Evolutionary conservation across 306 rosid species (phyloP).

Genomic region (Vigna nakashimae): DNA sequence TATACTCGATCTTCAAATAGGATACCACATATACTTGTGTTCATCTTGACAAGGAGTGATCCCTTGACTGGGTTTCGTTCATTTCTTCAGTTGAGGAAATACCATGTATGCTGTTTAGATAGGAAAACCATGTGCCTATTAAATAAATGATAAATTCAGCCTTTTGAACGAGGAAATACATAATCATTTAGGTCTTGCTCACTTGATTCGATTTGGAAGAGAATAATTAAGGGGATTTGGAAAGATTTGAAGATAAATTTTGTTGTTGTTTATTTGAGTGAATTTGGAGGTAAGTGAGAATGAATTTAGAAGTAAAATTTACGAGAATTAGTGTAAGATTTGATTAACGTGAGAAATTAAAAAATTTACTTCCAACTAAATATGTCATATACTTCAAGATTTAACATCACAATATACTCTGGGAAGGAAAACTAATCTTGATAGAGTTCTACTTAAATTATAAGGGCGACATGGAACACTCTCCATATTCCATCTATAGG

Average conservation of each 20-base stretch:
- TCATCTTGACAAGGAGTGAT: too few species aligned
- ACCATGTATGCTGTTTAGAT: conserved; percentile 23
- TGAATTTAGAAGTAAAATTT: too few species aligned
- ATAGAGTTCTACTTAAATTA: conserved; percentile 14
- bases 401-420: conserved; percentile 17
- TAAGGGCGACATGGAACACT: not conserved
- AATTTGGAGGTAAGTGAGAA: too few species aligned
- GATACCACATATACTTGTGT: conserved; percentile 33
- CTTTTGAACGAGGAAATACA: conserved; percentile 32
- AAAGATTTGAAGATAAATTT: too few species aligned
- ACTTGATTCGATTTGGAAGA: too few species aligned
- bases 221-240: too few species aligned
- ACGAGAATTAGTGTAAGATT: too few species aligned
- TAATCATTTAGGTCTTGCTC: not conserved
- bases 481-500: conserved; percentile 27
- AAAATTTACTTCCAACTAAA: not conserved
- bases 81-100: conserved; percentile 41
- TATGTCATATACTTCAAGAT: not conserved
- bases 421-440: not conserved
- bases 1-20: conserved; percentile 38
- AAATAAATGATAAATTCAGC: conserved; percentile 35
- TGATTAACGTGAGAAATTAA: too few species aligned
- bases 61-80: conserved; percentile 32
- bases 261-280: too few species aligned
- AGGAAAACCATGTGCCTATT: conserved; percentile 43